Percentiles rank a stretch among this genome's conserved stretches.
Evolutionary conservation across 2,329 filamentous ascomycete species (phyloP).

Genomic region (Hypomyces rosellus): DNA sequence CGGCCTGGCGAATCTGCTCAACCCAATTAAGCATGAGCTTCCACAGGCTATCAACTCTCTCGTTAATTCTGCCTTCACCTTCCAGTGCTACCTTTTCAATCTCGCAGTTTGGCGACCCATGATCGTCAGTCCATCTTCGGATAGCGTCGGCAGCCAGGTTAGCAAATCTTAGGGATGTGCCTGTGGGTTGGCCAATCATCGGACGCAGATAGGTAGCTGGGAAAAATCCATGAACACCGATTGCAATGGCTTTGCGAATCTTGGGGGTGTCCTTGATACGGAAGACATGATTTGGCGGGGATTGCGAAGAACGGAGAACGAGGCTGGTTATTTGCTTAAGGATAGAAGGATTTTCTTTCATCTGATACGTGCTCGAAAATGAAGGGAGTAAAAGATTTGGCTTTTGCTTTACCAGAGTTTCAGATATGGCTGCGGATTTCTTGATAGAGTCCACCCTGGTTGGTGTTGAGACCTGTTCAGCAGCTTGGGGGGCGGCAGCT

Average conservation of each 20-base stretch:
- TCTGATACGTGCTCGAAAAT: slow-evolving; percentile 61
- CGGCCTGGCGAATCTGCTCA: slow-evolving; percentile 77
- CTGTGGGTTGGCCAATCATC: slow-evolving; percentile 89
- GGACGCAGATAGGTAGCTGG: slow-evolving; percentile 81
- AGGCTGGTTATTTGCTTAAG: slow-evolving; percentile 59
- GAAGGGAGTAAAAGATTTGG: slow-evolving; percentile 64
- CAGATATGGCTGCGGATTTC: slow-evolving; percentile 16
- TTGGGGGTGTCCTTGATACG: slow-evolving; percentile 61
- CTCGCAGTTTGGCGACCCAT: slow-evolving; percentile 67
- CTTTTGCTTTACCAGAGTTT: slow-evolving; percentile 32
- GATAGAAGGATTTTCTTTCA: slow-evolving; percentile 63
- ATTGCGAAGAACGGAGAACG: slow-evolving; percentile 49
- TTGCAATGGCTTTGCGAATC: slow-evolving; percentile 81
- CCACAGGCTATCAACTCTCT: slow-evolving; percentile 89
- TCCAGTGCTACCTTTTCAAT: slow-evolving; percentile 93
- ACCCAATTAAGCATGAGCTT: slow-evolving; percentile 93
- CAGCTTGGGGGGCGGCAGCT: neutral
- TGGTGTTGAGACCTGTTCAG: slow-evolving; percentile 7
- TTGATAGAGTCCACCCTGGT: slow-evolving; percentile 11
- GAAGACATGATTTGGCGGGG: slow-evolving; percentile 63
- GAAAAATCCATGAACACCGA: slow-evolving; percentile 92
- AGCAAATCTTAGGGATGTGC: slow-evolving; percentile 89
- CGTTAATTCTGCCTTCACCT: slow-evolving; percentile 85
- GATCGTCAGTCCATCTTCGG: slow-evolving; percentile 68
- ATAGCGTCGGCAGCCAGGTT: slow-evolving; percentile 81